Evolutionary conservation across 2,329 filamentous ascomycete species (phyloP).

Genomic region (Stagonosporopsis cucurbitacearum): DNA sequence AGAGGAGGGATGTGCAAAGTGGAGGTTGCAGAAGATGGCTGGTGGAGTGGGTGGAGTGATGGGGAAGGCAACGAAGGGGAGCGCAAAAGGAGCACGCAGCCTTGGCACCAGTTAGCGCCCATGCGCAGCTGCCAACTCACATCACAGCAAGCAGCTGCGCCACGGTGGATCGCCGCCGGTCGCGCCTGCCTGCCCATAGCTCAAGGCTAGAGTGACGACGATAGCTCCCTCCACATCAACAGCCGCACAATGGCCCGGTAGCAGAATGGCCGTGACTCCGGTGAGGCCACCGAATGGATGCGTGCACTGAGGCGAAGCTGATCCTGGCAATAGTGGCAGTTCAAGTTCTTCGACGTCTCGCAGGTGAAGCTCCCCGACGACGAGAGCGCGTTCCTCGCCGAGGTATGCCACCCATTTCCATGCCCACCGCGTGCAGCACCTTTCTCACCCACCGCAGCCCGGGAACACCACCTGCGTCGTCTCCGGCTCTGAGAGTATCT

Average conservation of each 20-base stretch:
- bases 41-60: slow-evolving; percentile 14
- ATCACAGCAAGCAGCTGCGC: slow-evolving; percentile 13
- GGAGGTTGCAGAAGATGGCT: slow-evolving; percentile 16
- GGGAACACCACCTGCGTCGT: slow-evolving; percentile 81
- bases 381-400: slow-evolving; percentile 78
- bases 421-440: slow-evolving; percentile 9
- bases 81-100: slow-evolving; percentile 23
- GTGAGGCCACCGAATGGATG: slow-evolving; percentile 26
- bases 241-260: slow-evolving; percentile 29
- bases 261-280: slow-evolving; percentile 53
- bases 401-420: slow-evolving; percentile 61
- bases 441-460: slow-evolving; percentile 48
- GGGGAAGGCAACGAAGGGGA: slow-evolving; percentile 17
- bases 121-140: background rate
- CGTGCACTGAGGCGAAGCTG: slow-evolving; percentile 28
- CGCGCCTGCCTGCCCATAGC: slow-evolving; percentile 26
- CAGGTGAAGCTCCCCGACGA: slow-evolving; percentile 80
- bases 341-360: slow-evolving; percentile 98
- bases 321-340: slow-evolving; percentile 80
- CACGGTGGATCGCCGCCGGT: slow-evolving; percentile 2
- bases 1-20: slow-evolving; percentile 15
- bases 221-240: slow-evolving; percentile 29
- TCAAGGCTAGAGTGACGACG: slow-evolving; percentile 25
- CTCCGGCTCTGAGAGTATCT: slow-evolving; percentile 86
- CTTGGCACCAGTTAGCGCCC: background rate